A percentile compares a stretch with the other conserved stretches of the same genome.
phyloP scores from a whole-genome alignment of 1,284 basidiomycete genomes.

The Golubevia pallescens region DNA sequence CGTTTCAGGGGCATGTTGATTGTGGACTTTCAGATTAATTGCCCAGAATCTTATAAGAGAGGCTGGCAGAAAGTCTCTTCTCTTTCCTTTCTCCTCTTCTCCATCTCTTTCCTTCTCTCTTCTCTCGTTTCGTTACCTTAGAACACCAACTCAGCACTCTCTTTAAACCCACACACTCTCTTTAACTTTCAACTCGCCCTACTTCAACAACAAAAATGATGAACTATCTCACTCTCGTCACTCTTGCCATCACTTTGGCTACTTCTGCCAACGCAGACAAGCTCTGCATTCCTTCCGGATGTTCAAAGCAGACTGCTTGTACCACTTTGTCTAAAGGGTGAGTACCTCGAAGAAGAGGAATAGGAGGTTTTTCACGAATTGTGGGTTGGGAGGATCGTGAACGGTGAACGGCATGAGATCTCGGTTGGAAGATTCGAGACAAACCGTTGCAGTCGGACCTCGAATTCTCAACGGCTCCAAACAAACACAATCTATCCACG shows the following conservation, averaged over 20 bases:
- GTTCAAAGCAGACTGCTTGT: background rate
- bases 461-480: no score
- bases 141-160: background rate
- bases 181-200: background rate
- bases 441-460: no score
- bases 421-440: no score
- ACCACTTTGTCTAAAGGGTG: background rate
- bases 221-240: background rate
- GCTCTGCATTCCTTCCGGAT: background rate
- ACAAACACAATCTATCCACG: no score
- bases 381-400: no score
- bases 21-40: no score
- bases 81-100: background rate
- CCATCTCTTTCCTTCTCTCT: background rate
- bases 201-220: background rate
- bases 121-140: background rate
- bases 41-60: no score
- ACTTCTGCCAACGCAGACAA: background rate
- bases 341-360: background rate
- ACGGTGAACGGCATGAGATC: no score
- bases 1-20: no score
- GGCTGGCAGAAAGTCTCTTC: no score
- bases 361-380: background rate
- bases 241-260: background rate
- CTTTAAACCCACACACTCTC: background rate